Conservation (phyloP, 2,329 filamentous ascomycete genomes). For the Aspergillus uvarum region DNA sequence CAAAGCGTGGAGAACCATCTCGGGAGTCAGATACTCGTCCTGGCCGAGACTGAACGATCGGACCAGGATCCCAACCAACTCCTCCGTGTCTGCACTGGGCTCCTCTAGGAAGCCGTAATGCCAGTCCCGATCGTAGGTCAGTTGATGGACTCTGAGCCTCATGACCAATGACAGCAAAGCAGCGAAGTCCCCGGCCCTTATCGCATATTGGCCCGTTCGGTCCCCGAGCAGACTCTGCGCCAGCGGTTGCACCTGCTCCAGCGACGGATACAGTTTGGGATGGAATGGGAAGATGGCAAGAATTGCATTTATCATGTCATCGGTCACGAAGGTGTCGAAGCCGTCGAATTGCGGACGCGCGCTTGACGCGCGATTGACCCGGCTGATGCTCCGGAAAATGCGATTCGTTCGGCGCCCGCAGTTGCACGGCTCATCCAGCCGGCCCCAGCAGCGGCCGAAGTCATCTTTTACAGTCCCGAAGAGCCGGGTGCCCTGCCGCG, state of each 20-base stretch:
- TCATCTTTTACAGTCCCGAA: background rate
- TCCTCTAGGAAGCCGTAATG: background rate
- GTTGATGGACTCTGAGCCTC: background rate
- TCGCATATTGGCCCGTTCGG: background rate
- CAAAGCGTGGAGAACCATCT: background rate
- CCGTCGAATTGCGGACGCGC: background rate
- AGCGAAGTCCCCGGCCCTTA: background rate
- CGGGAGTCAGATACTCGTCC: too few relatives aligned
- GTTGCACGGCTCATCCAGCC: background rate
- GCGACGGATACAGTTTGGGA: background rate
- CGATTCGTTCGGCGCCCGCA: background rate
- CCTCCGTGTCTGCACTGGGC: too few relatives aligned
- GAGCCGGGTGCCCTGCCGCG: background rate
- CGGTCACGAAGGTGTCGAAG: background rate
- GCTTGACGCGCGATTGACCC: too few relatives aligned
- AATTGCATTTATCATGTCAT: background rate
- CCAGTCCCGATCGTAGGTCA: background rate
- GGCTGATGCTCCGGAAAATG: constrained; percentile 1
- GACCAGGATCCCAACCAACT: too few relatives aligned
- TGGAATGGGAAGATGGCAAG: background rate
- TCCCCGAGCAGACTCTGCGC: background rate
- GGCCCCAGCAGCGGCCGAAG: background rate
- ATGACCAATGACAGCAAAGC: background rate
- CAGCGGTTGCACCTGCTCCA: background rate
- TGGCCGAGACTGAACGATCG: too few relatives aligned